Evolutionary conservation across 2,329 filamentous ascomycete genomes (phyloP), one percentile per base, ranked within the genome.

Genomic region (Neopestalotiopsis rosae): DNA sequence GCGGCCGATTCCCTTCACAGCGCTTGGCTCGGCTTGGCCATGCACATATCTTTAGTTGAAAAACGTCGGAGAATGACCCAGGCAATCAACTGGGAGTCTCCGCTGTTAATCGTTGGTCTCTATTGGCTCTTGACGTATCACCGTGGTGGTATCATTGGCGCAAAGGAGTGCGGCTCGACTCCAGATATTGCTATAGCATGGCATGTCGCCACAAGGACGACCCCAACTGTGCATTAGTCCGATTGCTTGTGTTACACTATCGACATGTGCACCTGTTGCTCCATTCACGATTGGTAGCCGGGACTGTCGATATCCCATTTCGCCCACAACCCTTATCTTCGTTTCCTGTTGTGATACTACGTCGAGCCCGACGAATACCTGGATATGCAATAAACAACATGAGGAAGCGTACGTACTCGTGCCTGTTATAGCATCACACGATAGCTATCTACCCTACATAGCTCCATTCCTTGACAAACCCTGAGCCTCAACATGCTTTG

Each of bases 11-110:
- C 17, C 13, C 28, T 28, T 28, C 13, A 30, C n/a, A 34, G 57
- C 30, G 24, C 57, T 59, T 59, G 57, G 57, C 57, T 59, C 24
- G 57, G 30, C 57, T 59, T 59, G 57, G 57, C 57, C 57, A 28
- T 59, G 57, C 57, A 28, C 24, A 14, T 59, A 34, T 59, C 30
- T 34, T 30, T 34, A 30, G 57, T 14, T 24, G 10, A 30, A 17
- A 14, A 59, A 28, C 24, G 30, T 30, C 13, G 57, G 57, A n/a
- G 30, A 30, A 6, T 30, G 30, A 30, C 5, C 57, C 57, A 30
- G 17, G 13, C 12, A n/a, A 34, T 17, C 57, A 52, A 30, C 24
- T 30, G 24, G 24, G 30, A 59, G 24, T 14, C 57, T 24, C 57
- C 28, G 24, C 24, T n/a, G 30, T 59, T 28, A 24, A 34, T 7